Evolutionary conservation across 257 asterid genomes (phyloP).

Genomic region (Nicotiana knightiana): DNA sequence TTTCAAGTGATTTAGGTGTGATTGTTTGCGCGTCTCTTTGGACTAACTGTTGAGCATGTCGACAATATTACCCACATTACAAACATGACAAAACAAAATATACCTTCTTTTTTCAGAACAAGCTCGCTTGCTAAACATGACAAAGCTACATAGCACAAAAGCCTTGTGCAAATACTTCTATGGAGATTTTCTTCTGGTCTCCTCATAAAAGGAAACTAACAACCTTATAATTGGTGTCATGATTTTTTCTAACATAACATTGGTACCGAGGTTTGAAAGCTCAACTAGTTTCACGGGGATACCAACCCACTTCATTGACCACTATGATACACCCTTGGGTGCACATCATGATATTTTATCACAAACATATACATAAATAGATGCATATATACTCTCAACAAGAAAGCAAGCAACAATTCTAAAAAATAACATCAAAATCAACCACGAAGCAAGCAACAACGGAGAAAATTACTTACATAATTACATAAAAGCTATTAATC

Average conservation of each 20-base stretch:
- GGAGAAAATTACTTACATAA: background rate
- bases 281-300: background rate
- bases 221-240: background rate
- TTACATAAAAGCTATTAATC: background rate
- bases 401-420: background rate
- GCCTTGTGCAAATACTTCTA: background rate
- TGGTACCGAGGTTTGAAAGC: background rate
- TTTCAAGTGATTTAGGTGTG: slow-evolving; percentile 92
- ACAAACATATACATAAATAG: background rate
- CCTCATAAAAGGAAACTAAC: background rate
- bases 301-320: background rate
- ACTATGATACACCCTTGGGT: background rate
- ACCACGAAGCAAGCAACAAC: background rate
- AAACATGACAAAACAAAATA: no score
- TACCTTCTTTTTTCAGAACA: no score
- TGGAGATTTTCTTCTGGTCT: background rate
- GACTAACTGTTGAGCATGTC: slow-evolving; percentile 86
- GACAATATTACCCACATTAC: background rate
- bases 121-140: no score
- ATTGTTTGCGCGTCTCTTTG: slow-evolving; percentile 94
- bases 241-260: background rate
- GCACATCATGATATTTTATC: background rate
- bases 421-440: no score
- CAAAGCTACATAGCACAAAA: no score
- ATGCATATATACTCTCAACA: background rate